Percentiles rank a stretch among this genome's conserved stretches.
Evolutionary conservation across 805 yeast species (phyloP).

Genomic region (Candida corydali): DNA sequence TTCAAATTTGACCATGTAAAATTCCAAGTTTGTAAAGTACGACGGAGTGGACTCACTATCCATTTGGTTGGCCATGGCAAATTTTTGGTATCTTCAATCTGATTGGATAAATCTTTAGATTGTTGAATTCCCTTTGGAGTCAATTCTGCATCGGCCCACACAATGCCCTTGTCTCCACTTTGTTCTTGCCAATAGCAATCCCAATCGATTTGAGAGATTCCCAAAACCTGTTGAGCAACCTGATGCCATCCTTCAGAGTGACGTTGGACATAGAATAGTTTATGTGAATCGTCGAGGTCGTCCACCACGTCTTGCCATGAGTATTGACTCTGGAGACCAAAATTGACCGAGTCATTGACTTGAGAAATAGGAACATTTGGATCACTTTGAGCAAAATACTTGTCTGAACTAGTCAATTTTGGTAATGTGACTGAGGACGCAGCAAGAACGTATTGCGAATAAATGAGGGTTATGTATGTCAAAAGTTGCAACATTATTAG

Average conservation of each 20-base stretch:
- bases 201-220: slow-evolving; percentile 15
- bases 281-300: slow-evolving; percentile 12
- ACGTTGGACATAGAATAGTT: slow-evolving; percentile 26
- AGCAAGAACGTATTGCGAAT: background rate
- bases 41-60: slow-evolving; percentile 28
- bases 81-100: slow-evolving; percentile 11
- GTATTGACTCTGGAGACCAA: slow-evolving; percentile 18
- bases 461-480: background rate
- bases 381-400: slow-evolving; percentile 10
- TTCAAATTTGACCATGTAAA: slow-evolving; percentile 21
- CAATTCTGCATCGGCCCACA: slow-evolving; percentile 30
- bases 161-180: slow-evolving; percentile 18
- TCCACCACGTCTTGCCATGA: slow-evolving; percentile 21
- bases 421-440: slow-evolving; percentile 6
- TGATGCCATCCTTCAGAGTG: slow-evolving; percentile 32
- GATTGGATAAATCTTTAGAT: slow-evolving; percentile 11
- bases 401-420: slow-evolving; percentile 1
- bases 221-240: slow-evolving; percentile 12
- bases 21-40: slow-evolving; percentile 28
- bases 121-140: slow-evolving; percentile 21
- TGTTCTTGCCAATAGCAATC: slow-evolving; percentile 22
- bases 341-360: slow-evolving; percentile 11
- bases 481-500: background rate
- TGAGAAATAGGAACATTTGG: slow-evolving; percentile 1
- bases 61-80: slow-evolving; percentile 23